These are phyloP conservation scores for Fusarium sp. DNA, from an alignment of 2,329 filamentous ascomycete genomes.

Conservation along the genomic window DNA sequence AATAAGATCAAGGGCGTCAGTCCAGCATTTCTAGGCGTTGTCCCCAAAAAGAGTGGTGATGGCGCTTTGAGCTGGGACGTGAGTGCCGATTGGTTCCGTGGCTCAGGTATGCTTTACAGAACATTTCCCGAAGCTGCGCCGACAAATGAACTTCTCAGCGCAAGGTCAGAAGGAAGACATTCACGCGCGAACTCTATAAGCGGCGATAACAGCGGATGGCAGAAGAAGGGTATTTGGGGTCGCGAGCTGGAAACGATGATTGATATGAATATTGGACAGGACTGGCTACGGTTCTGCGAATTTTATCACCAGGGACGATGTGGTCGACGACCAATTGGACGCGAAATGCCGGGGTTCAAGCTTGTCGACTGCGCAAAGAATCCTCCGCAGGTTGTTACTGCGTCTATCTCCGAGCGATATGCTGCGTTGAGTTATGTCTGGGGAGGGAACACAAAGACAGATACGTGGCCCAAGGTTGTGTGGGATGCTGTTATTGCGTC, in stretches of 20 bases:
- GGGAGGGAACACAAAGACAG: conserved; percentile 47
- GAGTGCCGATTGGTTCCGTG: conserved; percentile 50
- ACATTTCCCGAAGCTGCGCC: conserved; percentile 44
- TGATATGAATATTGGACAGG: conserved; percentile 48
- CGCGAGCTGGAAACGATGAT: conserved; percentile 47
- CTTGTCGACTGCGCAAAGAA: conserved; percentile 51
- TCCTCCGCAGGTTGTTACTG: conserved; percentile 48
- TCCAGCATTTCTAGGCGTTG: conserved; percentile 50
- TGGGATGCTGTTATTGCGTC: conserved; percentile 50
- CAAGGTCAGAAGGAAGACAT: conserved; percentile 32
- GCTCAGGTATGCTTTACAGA: conserved; percentile 51
- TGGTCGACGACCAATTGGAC: conserved; percentile 41
- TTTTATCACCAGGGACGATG: conserved; percentile 51
- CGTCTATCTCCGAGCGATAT: conserved; percentile 48
- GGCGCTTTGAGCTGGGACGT: conserved; percentile 49
- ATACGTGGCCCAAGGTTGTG: conserved; percentile 50
- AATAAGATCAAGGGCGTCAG: conserved; percentile 47
- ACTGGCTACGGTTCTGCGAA: conserved; percentile 53
- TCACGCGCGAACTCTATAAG: conserved; percentile 37
- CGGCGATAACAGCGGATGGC: conserved; percentile 42
- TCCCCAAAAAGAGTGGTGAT: conserved; percentile 49
- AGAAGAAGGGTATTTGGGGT: conserved; percentile 51
- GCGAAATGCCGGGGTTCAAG: conserved; percentile 49
- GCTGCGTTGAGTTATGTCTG: conserved; percentile 53
- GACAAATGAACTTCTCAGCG: conserved; percentile 43